phyloP scores from a whole-genome alignment of 805 yeast species.

The Starmerella davenportii region DNA sequence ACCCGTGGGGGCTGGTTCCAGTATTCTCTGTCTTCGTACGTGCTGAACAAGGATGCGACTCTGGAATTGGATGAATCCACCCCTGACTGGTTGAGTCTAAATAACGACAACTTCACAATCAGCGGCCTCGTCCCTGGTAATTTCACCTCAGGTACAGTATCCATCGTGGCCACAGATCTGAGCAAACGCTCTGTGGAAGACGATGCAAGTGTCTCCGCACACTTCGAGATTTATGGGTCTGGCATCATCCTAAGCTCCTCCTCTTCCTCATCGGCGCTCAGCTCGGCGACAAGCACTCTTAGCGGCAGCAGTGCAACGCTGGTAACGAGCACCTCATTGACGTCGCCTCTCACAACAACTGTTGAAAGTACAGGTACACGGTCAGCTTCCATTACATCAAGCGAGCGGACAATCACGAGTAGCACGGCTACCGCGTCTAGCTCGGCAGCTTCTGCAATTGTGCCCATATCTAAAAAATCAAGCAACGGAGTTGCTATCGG shows the following conservation, averaged over 20 bases:
- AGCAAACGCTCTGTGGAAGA: slow-evolving; percentile 16
- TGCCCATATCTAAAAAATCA: slow-evolving; percentile 5
- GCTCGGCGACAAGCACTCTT: background rate
- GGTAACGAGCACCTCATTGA: background rate
- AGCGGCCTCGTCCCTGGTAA: slow-evolving; percentile 42
- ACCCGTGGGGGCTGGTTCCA: slow-evolving; percentile 43
- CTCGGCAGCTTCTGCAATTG: slow-evolving; percentile 8
- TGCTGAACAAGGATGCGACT: slow-evolving; percentile 26
- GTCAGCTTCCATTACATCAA: too few relatives aligned
- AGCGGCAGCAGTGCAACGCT: background rate
- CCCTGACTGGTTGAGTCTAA: slow-evolving; percentile 47
- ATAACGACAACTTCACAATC: slow-evolving; percentile 44
- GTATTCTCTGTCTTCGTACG: slow-evolving; percentile 39
- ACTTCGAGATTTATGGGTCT: slow-evolving; percentile 12
- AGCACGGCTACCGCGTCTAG: slow-evolving; percentile 13
- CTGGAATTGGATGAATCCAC: slow-evolving; percentile 24
- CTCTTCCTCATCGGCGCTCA: background rate
- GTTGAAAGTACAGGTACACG: too few relatives aligned
- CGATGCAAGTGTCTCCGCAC: slow-evolving; percentile 10
- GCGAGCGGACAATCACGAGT: too few relatives aligned
- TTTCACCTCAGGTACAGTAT: slow-evolving; percentile 25
- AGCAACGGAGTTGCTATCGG: slow-evolving; percentile 64
- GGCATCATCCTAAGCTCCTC: slow-evolving; percentile 13
- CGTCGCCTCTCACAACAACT: too few relatives aligned
- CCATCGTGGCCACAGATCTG: slow-evolving; percentile 39